Percentiles rank a stretch among this genome's conserved stretches.
phyloP scores from a whole-genome alignment of 208 protist genomes.

The Trichomonas tenax region DNA sequence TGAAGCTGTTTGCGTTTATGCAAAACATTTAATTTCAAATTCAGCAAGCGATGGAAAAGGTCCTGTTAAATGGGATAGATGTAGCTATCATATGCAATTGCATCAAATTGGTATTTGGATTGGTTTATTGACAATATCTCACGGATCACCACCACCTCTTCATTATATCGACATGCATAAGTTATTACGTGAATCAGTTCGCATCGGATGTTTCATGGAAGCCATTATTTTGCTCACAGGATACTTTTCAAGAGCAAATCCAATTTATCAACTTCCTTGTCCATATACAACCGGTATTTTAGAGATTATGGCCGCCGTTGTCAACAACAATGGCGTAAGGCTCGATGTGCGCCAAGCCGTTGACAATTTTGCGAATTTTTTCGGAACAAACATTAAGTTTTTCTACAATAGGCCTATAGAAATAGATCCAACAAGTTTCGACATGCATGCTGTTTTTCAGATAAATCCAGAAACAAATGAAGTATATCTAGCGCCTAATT shows the following conservation, averaged over 20 bases:
- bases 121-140: not conserved
- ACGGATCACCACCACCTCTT: not conserved
- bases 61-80: not conserved
- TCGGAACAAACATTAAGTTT: not conserved
- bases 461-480: not conserved
- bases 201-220: not conserved
- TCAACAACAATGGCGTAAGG: not conserved
- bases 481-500: not conserved
- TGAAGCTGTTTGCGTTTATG: not conserved
- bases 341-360: not conserved
- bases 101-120: not conserved
- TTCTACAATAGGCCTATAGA: not conserved
- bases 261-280: not conserved
- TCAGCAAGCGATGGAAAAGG: not conserved
- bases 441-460: not conserved
- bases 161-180: not conserved
- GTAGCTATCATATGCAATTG: not conserved
- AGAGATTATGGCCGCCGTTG: not conserved
- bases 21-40: not conserved
- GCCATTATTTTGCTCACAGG: not conserved
- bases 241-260: not conserved
- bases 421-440: not conserved
- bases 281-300: not conserved
- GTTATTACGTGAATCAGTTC: not conserved
- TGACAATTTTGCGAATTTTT: not conserved